Evolutionary conservation across 2,329 filamentous ascomycete genomes (phyloP).

Genomic region (Alternaria brassicicola): DNA sequence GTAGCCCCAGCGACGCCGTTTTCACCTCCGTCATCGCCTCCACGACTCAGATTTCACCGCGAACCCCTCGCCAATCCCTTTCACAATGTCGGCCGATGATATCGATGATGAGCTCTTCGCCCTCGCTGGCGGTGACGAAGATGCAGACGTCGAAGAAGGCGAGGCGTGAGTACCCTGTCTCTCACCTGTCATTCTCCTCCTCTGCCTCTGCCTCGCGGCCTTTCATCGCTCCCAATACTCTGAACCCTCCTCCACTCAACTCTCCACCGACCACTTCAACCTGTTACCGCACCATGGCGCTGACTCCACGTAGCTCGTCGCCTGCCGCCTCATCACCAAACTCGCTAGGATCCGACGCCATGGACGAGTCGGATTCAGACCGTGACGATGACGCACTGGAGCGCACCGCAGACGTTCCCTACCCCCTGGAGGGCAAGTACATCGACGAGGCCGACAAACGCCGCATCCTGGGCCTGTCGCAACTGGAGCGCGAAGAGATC

Average conservation of each 20-base stretch:
- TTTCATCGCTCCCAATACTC: constrained; percentile 6
- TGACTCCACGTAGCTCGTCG: constrained; percentile 65
- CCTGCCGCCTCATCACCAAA: constrained; percentile 68
- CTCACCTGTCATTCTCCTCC: constrained; percentile 13
- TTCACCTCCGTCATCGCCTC: constrained; percentile 6
- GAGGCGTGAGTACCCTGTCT: constrained; percentile 73
- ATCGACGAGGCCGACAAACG: constrained; percentile 61
- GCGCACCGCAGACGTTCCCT: constrained; percentile 68
- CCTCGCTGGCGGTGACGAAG: constrained; percentile 76
- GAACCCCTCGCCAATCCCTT: constrained; percentile 8
- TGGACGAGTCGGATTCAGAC: constrained; percentile 76
- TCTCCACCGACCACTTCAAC: constrained; percentile 13
- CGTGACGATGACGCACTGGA: constrained; percentile 51
- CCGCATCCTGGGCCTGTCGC: constrained; percentile 81
- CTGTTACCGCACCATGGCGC: constrained; percentile 25
- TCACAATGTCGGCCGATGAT: constrained; percentile 71
- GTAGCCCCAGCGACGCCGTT: constrained; percentile 12
- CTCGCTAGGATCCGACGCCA: constrained; percentile 80
- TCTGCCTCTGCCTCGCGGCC: constrained; percentile 4
- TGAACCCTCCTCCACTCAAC: constrained; percentile 19
- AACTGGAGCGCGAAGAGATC: constrained; percentile 89
- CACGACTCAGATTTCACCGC: not conserved
- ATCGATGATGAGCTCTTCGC: constrained; percentile 93
- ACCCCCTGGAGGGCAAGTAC: constrained; percentile 86
- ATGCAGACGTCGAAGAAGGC: constrained; percentile 72